Conservation (phyloP, 345 rosid species). For the Brassica rapa region DNA sequence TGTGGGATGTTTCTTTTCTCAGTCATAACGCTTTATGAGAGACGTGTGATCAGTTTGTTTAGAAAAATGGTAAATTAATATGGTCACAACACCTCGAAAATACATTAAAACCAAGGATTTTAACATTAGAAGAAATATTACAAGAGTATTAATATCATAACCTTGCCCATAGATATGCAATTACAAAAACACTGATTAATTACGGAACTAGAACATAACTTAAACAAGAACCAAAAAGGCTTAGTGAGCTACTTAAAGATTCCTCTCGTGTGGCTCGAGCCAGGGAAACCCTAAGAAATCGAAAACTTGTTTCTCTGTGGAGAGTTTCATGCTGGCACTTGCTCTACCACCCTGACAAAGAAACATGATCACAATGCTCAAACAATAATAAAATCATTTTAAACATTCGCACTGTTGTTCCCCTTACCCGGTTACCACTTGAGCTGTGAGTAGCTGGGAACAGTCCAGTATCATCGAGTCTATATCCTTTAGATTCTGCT, state of each 20-base stretch:
- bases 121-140: neutral
- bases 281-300: conserved; percentile 85
- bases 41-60: neutral
- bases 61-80: neutral
- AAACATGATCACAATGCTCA: conserved; percentile 4
- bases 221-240: no score
- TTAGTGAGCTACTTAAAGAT: conserved; percentile 44
- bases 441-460: conserved; percentile 86
- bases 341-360: conserved; percentile 65
- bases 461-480: conserved; percentile 88
- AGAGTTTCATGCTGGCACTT: conserved; percentile 58
- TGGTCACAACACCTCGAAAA: neutral
- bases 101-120: neutral
- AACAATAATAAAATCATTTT: neutral
- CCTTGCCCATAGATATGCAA: neutral
- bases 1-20: conserved; percentile 11
- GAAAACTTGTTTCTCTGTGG: conserved; percentile 74
- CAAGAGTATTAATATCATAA: neutral
- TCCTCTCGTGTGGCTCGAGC: conserved; percentile 82
- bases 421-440: conserved; percentile 67
- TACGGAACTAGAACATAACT: neutral
- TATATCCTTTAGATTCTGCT: conserved; percentile 85
- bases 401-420: neutral
- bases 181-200: neutral
- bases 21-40: neutral